Percentiles rank a stretch among this genome's conserved stretches.
Conservation (phyloP, 73 alveolate genomes). For the Paramecium caudatum region DNA sequence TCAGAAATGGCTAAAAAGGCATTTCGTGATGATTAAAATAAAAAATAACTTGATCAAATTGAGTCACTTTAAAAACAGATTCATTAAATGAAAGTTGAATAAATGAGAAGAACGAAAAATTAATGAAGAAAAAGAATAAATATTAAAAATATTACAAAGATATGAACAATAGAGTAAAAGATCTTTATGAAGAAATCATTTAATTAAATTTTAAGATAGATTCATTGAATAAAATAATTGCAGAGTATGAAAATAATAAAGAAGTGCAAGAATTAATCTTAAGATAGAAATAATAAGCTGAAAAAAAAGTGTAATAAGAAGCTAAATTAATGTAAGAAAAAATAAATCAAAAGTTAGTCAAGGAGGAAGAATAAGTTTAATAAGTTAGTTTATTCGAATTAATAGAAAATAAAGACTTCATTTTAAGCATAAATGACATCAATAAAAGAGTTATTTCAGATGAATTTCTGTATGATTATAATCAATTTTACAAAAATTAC, state of each 20-base stretch:
- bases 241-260: neutral
- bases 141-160: constrained; percentile 33
- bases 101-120: neutral
- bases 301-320: neutral
- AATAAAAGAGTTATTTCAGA: neutral
- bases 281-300: neutral
- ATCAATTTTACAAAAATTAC: neutral
- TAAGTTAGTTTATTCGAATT: neutral
- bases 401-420: constrained; percentile 6
- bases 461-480: neutral
- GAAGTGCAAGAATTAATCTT: constrained; percentile 7
- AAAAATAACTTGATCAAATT: neutral
- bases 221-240: neutral
- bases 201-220: neutral
- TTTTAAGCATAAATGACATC: neutral
- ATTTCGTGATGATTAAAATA: neutral
- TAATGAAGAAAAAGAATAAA: neutral
- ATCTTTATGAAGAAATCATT: neutral
- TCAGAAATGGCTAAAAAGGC: neutral
- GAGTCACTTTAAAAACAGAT: neutral
- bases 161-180: neutral
- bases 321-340: neutral
- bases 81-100: neutral
- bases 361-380: neutral
- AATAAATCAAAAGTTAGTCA: neutral